Percentiles rank a stretch among this genome's conserved stretches.
Conservation (phyloP, 345 rosid species). For the Iberis pinnata region DNA sequence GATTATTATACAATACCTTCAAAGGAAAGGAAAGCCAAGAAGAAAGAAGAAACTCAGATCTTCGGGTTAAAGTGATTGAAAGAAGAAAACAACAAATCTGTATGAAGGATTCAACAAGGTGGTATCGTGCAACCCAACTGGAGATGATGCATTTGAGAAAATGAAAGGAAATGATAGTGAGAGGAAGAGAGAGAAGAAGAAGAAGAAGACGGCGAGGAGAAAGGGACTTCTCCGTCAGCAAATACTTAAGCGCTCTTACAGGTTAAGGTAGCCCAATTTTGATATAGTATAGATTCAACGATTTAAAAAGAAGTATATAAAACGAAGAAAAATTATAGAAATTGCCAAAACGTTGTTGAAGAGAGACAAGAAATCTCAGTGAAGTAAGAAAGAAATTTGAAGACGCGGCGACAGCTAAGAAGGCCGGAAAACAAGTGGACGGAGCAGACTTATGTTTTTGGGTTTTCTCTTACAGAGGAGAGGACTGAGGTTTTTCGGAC, state of each 20-base stretch:
- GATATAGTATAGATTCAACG: too few relatives aligned
- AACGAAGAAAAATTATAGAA: background rate
- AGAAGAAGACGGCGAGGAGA: too few relatives aligned
- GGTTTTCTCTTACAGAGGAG: background rate
- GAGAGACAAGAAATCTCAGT: background rate
- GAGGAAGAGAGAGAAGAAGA: conserved; percentile 11
- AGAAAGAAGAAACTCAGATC: conserved; percentile 29
- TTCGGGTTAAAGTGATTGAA: background rate
- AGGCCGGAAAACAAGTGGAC: conserved; percentile 16
- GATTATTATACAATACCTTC: conserved; percentile 18
- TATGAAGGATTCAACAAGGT: conserved; percentile 30
- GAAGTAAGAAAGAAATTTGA: background rate
- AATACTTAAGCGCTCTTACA: conserved; percentile 37
- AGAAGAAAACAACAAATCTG: conserved; percentile 17
- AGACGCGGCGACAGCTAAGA: conserved; percentile 12
- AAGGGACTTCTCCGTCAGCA: conserved; percentile 43
- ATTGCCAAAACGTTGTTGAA: background rate
- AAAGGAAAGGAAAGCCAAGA: conserved; percentile 11
- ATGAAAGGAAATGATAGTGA: conserved; percentile 19
- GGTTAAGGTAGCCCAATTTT: too few relatives aligned
- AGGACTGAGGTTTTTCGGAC: conserved; percentile 25
- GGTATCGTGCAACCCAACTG: conserved; percentile 28
- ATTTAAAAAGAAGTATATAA: background rate
- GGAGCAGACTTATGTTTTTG: background rate
- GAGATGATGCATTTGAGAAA: conserved; percentile 23